These are phyloP conservation scores for Phytophthora pini DNA, from an alignment of 352 stramenopile species.

Conservation along the genomic window DNA sequence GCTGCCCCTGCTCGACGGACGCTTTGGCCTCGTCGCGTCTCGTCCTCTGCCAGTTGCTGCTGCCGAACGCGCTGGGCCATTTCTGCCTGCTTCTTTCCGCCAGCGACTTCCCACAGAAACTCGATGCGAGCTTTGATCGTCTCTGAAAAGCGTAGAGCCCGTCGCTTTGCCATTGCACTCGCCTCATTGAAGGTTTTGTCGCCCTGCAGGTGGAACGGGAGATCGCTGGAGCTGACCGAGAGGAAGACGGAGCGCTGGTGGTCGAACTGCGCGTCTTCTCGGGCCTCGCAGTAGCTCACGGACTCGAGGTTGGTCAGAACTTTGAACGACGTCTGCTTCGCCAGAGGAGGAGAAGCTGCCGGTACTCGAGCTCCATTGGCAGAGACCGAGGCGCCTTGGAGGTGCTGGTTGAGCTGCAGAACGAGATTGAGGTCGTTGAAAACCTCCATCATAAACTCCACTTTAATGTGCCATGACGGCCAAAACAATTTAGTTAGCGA, in stretches of 20 bases:
- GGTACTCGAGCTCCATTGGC: constrained; percentile 20
- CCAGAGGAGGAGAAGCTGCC: constrained; percentile 26
- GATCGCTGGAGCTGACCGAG: constrained; percentile 22
- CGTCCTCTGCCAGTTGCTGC: constrained; percentile 21
- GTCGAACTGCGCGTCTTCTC: constrained; percentile 71
- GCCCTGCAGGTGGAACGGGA: constrained; percentile 83
- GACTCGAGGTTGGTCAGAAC: constrained; percentile 70
- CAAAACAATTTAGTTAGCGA: background rate
- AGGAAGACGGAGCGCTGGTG: constrained; percentile 58
- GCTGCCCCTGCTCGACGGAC: constrained; percentile 18
- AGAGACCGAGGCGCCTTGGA: constrained; percentile 45
- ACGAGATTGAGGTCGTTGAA: constrained; percentile 82
- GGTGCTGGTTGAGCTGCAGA: constrained; percentile 73
- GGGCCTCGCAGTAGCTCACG: constrained; percentile 47
- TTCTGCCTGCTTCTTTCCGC: constrained; percentile 44
- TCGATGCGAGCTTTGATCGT: constrained; percentile 50
- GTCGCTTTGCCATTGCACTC: constrained; percentile 56
- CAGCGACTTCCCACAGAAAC: constrained; percentile 74
- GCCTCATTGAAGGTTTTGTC: constrained; percentile 74
- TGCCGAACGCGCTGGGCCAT: constrained; percentile 30
- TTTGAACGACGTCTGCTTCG: constrained; percentile 68
- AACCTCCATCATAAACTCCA: constrained; percentile 47
- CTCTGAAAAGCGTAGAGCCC: constrained; percentile 58
- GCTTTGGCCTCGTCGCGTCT: constrained; percentile 22
- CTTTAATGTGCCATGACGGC: constrained; percentile 7